These are phyloP conservation scores for Scytalidium sp. DNA, from an alignment of 2,329 filamentous ascomycete species.

Conservation along the genomic window DNA sequence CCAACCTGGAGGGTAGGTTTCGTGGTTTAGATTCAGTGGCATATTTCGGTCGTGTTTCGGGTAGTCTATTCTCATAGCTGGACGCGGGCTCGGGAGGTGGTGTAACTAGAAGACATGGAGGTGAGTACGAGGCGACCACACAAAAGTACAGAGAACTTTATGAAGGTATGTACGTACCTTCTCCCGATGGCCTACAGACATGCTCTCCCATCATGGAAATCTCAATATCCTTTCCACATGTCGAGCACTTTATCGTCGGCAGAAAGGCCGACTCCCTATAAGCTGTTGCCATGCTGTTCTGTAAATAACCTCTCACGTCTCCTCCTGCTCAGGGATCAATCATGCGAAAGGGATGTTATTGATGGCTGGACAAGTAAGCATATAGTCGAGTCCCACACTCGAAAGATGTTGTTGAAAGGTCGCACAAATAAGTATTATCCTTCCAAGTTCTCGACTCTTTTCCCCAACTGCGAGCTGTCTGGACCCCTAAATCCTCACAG, in stretches of 20 bases:
- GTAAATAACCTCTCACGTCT: too few relatives aligned
- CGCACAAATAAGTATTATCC: too few relatives aligned
- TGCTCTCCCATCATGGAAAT: conserved; percentile 87
- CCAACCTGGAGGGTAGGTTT: conserved; percentile 43
- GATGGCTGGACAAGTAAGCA: too few relatives aligned
- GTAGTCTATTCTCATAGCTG: conserved; percentile 20
- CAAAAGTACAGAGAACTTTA: too few relatives aligned
- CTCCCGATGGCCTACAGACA: conserved; percentile 53
- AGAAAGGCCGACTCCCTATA: conserved; percentile 61
- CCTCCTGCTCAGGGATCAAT: too few relatives aligned
- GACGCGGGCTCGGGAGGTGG: conserved; percentile 23
- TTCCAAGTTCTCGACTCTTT: too few relatives aligned
- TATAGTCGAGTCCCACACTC: too few relatives aligned
- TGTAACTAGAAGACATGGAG: conserved; percentile 21
- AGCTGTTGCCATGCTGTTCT: conserved; percentile 28
- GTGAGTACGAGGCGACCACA: too few relatives aligned
- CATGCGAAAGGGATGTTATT: not conserved
- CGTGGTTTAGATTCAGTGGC: conserved; percentile 32
- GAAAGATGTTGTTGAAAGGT: too few relatives aligned
- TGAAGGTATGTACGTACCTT: conserved; percentile 41
- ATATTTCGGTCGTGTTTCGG: conserved; percentile 17
- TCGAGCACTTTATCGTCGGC: conserved; percentile 85
- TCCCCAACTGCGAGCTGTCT: too few relatives aligned
- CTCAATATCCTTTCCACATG: conserved; percentile 73
- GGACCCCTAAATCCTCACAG: too few relatives aligned